Evolutionary conservation across 192 early-diverging fungal genomes (phyloP), one percentile per base, ranked within the genome.

Genomic region (Rhizoclosmatium sp.): DNA sequence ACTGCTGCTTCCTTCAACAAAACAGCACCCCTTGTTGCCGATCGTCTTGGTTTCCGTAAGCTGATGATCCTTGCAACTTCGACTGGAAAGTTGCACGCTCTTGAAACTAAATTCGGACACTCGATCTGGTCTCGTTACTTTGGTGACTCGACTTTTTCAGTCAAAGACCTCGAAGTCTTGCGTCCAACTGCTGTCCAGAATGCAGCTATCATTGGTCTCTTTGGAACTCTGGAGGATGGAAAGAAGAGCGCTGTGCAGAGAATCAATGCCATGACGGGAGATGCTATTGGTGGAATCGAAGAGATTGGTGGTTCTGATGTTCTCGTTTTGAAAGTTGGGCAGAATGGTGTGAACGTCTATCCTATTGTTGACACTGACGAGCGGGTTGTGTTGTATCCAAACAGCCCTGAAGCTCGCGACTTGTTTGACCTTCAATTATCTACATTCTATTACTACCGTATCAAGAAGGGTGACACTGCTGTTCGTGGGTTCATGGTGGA

Each of bases 11-110:
- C 40, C 40, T 62, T 10, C 31, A 72, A 41, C 61, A 23, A 47
- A 5, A 40, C 23, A 14, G 45, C 3, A n/a, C 58, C 39, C 56
- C 45, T 64, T 2, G n/a, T 21, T 40, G 45, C 79, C 4, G 61
- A 73, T 54, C 48, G 71, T n/a, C 74, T 44, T 86, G 98, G 98
- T 2, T 88, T 97, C 72, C 92, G 94, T 71, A 97, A 98, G 82
- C 85, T 98, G n/a, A 82, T 94, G 23, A 81, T 99, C 12, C 93
- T 95, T 80, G 91, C 88, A 5, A 89, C 95, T 19, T 66, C 82
- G 2, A 94, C 88, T 2, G 95, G 96, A 75, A 94, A 95, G 65
- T 62, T 99, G 12, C 84, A 94, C 44, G 96, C 94, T 3, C 84
- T 97, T 23, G 93, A 96, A 76, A 94, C 96, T 49, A 88, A 84